Evolutionary conservation across 192 early-diverging fungal genomes (phyloP), one percentile per base, ranked within the genome.

Genomic region (Coemansia sp.): DNA sequence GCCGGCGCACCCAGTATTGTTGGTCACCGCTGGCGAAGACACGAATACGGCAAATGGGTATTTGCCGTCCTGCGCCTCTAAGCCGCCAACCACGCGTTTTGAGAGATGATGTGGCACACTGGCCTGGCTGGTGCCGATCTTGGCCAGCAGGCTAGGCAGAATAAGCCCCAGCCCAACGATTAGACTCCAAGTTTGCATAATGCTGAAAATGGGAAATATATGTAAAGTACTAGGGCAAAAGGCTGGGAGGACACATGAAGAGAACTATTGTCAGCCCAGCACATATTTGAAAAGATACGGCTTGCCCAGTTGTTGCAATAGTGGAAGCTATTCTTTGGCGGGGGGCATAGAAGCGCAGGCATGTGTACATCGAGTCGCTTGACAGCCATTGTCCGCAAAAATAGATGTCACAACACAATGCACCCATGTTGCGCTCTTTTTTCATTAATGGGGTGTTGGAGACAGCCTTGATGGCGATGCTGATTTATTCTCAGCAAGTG

Each of bases 11-110:
- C 58, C 76, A 9, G 70, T 78, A 42, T 72, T 73, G 37, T 69
- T 55, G 47, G 70, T 78, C 42, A 61, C 62, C 10, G 41, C 62
- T 3, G 76, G 67, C n/a, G 66, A 62, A 4, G 76, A 72, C 6
- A 78, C 61, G 18, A 65, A 73, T 8, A 78, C 76, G 2, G 70
- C 64, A 62, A 69, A 78, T n/a, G 76, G 76, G 55, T 68, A 78
- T 34, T 73, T 43, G 18, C 56, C 52, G 12, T 69, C 57, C 6
- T 25, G 56, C n/a, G 76, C 76, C 21, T 14, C 67, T 20, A 23
- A 36, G 3, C 76, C 76, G 16, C 76, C 76, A 34, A 72, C 66
- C 4, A 78, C 64, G 12, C 76, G 70, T 39, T 78, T 78, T 6
- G 48, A 50, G 48, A 50, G 48, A 50, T 50, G 21, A 10, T 50